Percentiles rank a stretch among this genome's conserved stretches.
These are phyloP conservation scores for Trichoderma arundinaceum DNA, from an alignment of 2,329 filamentous ascomycete species.

Conservation along the genomic window DNA sequence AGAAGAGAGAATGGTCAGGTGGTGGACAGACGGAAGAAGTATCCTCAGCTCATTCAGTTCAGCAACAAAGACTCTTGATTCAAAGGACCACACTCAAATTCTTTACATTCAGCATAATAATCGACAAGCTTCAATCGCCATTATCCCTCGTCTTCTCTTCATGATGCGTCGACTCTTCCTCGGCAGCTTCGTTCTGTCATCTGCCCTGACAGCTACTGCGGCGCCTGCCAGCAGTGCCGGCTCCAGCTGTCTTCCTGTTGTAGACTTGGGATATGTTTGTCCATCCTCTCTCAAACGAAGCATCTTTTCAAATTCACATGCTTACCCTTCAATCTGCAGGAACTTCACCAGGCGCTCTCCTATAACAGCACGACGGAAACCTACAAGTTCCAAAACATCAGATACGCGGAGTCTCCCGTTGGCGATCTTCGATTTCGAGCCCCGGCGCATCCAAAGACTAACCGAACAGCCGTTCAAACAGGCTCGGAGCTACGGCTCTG, in stretches of 20 bases:
- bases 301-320: not conserved
- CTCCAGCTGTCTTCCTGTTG: not conserved
- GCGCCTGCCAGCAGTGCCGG: not conserved
- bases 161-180: not conserved
- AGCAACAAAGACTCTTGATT: not conserved
- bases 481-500: slow-evolving; percentile 5
- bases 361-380: not conserved
- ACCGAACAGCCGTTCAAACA: not conserved
- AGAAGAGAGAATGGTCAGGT: too few relatives aligned
- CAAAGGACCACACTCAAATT: too few relatives aligned
- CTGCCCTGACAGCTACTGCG: not conserved
- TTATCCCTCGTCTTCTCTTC: too few relatives aligned
- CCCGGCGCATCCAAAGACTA: not conserved
- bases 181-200: not conserved
- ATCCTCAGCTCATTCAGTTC: too few relatives aligned
- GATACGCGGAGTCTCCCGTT: slow-evolving; percentile 9
- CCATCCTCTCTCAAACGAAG: too few relatives aligned
- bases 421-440: slow-evolving; percentile 5
- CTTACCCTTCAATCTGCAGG: not conserved
- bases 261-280: slow-evolving; percentile 8
- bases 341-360: not conserved
- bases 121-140: not conserved
- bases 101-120: too few relatives aligned
- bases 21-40: too few relatives aligned
- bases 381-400: slow-evolving; percentile 1